phyloP scores from a whole-genome alignment of 371 early-diverging fungal genomes.

The Nosema muscidifuracis region DNA sequence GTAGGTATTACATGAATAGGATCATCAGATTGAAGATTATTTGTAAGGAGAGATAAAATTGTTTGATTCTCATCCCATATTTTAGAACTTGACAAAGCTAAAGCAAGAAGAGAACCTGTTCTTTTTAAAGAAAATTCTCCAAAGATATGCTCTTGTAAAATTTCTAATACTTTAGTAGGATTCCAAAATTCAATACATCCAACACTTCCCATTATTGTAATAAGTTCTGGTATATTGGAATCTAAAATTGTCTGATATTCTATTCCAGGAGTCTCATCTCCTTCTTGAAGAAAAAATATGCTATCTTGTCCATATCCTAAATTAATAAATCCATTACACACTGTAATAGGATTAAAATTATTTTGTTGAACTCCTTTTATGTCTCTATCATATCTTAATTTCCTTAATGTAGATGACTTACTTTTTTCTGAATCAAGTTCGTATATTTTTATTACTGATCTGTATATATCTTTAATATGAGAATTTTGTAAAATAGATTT shows the following conservation, averaged over 20 bases:
- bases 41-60: slow-evolving; percentile 43
- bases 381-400: slow-evolving; percentile 44
- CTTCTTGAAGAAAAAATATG: slow-evolving; percentile 26
- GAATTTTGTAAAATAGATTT: slow-evolving; percentile 34
- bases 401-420: slow-evolving; percentile 22
- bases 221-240: slow-evolving; percentile 12
- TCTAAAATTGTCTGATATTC: slow-evolving; percentile 24
- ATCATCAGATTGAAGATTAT: slow-evolving; percentile 31
- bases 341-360: slow-evolving; percentile 18
- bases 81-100: slow-evolving; percentile 40
- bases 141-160: slow-evolving; percentile 54
- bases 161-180: slow-evolving; percentile 45
- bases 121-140: slow-evolving; percentile 30
- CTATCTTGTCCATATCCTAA: slow-evolving; percentile 45
- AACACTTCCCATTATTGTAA: slow-evolving; percentile 33
- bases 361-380: slow-evolving; percentile 8
- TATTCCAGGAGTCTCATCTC: slow-evolving; percentile 4
- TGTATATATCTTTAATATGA: slow-evolving; percentile 26
- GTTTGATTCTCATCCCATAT: slow-evolving; percentile 51
- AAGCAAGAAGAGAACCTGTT: slow-evolving; percentile 48
- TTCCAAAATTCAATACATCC: slow-evolving; percentile 57
- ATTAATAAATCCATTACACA: slow-evolving; percentile 52
- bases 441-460: slow-evolving; percentile 9
- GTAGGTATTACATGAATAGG: slow-evolving; percentile 38
- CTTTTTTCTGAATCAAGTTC: slow-evolving; percentile 39